Percentiles rank a stretch among this genome's conserved stretches.
These are phyloP conservation scores for Serendipita sp. DNA, from an alignment of 768 basidiomycete species.

Conservation along the genomic window DNA sequence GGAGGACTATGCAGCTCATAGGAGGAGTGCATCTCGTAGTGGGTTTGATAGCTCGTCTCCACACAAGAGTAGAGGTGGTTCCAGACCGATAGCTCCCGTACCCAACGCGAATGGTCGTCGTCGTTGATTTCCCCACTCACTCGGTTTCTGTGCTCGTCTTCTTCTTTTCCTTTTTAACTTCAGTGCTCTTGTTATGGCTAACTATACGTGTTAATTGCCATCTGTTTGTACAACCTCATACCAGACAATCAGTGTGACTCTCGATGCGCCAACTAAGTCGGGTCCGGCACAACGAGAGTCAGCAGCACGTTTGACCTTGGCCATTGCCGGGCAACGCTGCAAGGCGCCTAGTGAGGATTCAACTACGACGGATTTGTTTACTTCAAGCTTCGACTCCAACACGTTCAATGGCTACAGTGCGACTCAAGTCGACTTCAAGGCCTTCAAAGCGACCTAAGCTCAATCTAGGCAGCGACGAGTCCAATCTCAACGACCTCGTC, in stretches of 20 bases:
- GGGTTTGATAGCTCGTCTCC: not conserved
- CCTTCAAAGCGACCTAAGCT: not conserved
- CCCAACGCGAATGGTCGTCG: not conserved
- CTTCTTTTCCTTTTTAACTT: not conserved
- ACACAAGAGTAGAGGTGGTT: not conserved
- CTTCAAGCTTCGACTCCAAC: not conserved
- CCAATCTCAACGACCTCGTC: constrained; percentile 59
- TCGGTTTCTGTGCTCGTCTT: too few relatives aligned
- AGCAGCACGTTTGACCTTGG: constrained; percentile 4
- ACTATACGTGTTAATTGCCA: too few relatives aligned
- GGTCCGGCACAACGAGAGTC: not conserved
- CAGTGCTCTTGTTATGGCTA: not conserved
- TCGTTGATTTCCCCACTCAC: not conserved
- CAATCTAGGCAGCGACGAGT: not conserved
- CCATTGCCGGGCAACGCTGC: constrained; percentile 2
- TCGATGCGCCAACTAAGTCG: not conserved
- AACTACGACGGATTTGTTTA: not conserved
- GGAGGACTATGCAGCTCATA: too few relatives aligned
- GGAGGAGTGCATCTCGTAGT: not conserved
- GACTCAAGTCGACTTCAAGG: not conserved
- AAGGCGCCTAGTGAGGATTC: not conserved
- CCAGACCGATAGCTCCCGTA: not conserved
- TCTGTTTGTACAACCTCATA: too few relatives aligned
- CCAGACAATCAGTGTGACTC: too few relatives aligned
- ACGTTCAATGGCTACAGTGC: not conserved